Evolutionary conservation across 2,329 filamentous ascomycete genomes (phyloP), one percentile per base, ranked within the genome.

Genomic region (Fusarium papillatum): DNA sequence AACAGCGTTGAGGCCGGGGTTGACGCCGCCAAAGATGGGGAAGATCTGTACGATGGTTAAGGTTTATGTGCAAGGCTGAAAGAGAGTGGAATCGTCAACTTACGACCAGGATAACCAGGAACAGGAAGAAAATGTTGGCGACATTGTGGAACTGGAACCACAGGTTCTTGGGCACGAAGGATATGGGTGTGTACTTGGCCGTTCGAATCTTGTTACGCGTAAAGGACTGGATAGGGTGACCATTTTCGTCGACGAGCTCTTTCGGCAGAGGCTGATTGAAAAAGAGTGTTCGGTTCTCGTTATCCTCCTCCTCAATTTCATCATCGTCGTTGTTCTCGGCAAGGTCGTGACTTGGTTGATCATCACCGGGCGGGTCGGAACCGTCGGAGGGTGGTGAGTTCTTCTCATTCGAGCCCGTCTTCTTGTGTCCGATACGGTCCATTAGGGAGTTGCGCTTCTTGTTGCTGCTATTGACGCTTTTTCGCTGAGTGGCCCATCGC

Each of bases 111-210:
- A 99, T 98, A 82, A 98, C 96, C 80, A 96, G 90, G 86, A 98
- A 98, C 79, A 98, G 88, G 90, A 99, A 99, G 86, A 98, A 99
- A 66, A 98, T 93, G 84, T 99, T 99, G 82, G 97, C 97, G 80
- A 99, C 94, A 82, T 98, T 98, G 86, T 99, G 96, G 82, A 99
- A 98, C 85, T 99, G 97, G 76, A 98, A 95, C 92, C 93, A 99
- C 81, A 99, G 83, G 85, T 99, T 98, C 87, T 98, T 98, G 17
- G 97, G 97, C 34, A 99, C 85, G 85, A 99, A 99, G 71, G 95
- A 98, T 75, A 99, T 85, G 11, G 97, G 94, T 10, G 97, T 99
- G 84, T 99, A 99, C 86, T 98, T 99, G 71, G 97, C 95, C 5
- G 97, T 99, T 79, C 97, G 91, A 83, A 99, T 98, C 89, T 99